These are phyloP conservation scores for Rauvolfia tetraphylla DNA, from an alignment of 257 asterid species.

Conservation along the genomic window DNA sequence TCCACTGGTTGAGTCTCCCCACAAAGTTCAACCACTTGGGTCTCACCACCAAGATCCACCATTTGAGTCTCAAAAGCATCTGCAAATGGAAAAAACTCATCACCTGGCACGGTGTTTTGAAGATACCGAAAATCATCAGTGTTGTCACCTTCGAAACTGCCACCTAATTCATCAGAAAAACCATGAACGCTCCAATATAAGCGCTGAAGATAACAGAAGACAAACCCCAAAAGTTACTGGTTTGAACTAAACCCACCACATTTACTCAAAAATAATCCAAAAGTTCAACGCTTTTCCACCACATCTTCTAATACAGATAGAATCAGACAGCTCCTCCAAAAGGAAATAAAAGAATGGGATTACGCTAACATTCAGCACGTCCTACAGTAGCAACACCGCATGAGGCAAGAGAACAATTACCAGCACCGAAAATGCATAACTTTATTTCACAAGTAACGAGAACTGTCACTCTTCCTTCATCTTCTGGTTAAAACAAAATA, in stretches of 20 bases:
- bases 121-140: slow-evolving; percentile 30
- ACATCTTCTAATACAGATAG: not conserved
- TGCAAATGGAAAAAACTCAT: slow-evolving; percentile 41
- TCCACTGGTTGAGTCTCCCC: slow-evolving; percentile 23
- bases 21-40: slow-evolving; percentile 24
- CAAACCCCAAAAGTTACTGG: not conserved
- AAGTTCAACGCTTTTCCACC: not conserved
- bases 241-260: not conserved
- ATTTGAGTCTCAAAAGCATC: slow-evolving; percentile 56
- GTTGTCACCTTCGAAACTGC: slow-evolving; percentile 24
- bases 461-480: not conserved
- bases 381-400: not conserved
- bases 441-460: not conserved
- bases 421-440: not conserved
- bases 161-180: slow-evolving; percentile 24
- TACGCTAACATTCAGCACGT: not conserved
- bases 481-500: not conserved
- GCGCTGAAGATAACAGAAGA: not conserved
- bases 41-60: slow-evolving; percentile 24
- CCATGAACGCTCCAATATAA: not conserved
- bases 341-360: not conserved
- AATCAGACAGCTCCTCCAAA: not conserved
- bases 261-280: not conserved
- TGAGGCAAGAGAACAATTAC: not conserved
- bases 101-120: slow-evolving; percentile 33